These are phyloP conservation scores for Rhizopogon vinicolor DNA, from an alignment of 768 basidiomycete genomes.

Conservation along the genomic window DNA sequence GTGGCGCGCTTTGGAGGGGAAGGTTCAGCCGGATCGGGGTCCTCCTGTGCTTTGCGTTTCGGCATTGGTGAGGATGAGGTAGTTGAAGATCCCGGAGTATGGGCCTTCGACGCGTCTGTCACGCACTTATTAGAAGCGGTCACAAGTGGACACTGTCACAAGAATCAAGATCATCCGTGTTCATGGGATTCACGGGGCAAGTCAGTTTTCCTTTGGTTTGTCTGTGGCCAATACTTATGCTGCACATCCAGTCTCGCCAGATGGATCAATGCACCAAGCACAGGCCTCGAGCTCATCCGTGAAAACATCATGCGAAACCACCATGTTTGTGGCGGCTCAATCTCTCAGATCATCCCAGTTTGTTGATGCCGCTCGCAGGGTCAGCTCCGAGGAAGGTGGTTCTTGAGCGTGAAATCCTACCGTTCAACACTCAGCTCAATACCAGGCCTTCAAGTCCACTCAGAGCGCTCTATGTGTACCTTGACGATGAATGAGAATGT, in stretches of 20 bases:
- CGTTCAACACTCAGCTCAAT: conserved; percentile 65
- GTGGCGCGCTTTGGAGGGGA: conserved; percentile 31
- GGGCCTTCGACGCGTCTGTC: conserved; percentile 6
- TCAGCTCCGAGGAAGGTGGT: conserved; percentile 58
- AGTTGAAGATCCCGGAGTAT: not conserved
- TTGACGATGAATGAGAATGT: conserved; percentile 79
- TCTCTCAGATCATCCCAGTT: conserved; percentile 5
- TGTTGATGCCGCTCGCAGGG: conserved; percentile 40
- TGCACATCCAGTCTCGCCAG: conserved; percentile 54
- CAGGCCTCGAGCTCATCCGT: conserved; percentile 61
- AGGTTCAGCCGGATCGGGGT: conserved; percentile 9
- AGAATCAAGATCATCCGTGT: conserved; percentile 1
- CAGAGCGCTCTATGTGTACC: conserved; percentile 70
- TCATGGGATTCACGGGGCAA: conserved; percentile 65
- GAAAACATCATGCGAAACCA: conserved; percentile 71
- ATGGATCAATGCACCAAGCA: conserved; percentile 79
- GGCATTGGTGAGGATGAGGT: conserved; percentile 15
- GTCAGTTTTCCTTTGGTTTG: not conserved
- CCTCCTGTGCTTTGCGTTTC: conserved; percentile 39
- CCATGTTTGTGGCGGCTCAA: conserved; percentile 38
- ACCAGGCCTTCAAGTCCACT: conserved; percentile 42
- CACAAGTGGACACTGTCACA: conserved; percentile 13
- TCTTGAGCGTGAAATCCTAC: conserved; percentile 65
- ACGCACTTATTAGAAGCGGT: conserved; percentile 15
- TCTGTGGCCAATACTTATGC: conserved; percentile 5